Conservation (phyloP, 1,139 yeast species). For the Tardiomyces blankii region DNA sequence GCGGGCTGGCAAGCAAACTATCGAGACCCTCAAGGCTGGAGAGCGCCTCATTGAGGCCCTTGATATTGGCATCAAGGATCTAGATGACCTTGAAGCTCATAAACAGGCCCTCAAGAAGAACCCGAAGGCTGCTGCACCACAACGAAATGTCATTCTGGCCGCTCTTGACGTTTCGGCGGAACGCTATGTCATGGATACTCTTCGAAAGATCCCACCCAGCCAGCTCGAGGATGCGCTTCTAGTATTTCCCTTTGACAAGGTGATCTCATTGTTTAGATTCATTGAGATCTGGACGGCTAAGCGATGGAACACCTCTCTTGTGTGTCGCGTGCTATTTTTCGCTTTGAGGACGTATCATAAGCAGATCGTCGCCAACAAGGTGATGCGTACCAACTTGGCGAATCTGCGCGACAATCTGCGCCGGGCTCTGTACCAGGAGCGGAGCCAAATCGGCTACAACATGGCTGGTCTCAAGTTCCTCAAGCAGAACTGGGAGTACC, state of each 20-base stretch:
- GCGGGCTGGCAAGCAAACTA: slow-evolving; percentile 70
- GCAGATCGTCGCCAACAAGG: slow-evolving; percentile 39
- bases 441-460: slow-evolving; percentile 69
- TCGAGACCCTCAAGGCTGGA: slow-evolving; percentile 90
- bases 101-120: slow-evolving; percentile 31
- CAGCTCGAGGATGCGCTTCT: slow-evolving; percentile 88
- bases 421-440: slow-evolving; percentile 38
- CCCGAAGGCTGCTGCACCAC: slow-evolving; percentile 48
- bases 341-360: slow-evolving; percentile 61
- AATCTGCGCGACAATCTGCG: slow-evolving; percentile 23
- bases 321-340: slow-evolving; percentile 68
- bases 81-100: slow-evolving; percentile 47
- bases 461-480: slow-evolving; percentile 70
- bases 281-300: slow-evolving; percentile 64
- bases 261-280: slow-evolving; percentile 56
- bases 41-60: slow-evolving; percentile 89
- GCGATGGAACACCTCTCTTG: slow-evolving; percentile 42
- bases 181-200: slow-evolving; percentile 62
- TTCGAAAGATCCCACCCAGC: slow-evolving; percentile 61
- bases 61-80: slow-evolving; percentile 68
- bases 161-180: slow-evolving; percentile 67
- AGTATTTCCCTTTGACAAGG: slow-evolving; percentile 82
- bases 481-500: slow-evolving; percentile 67
- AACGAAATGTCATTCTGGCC: slow-evolving; percentile 54
- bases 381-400: slow-evolving; percentile 27